Percentiles rank a stretch among this genome's conserved stretches.
phyloP scores from a whole-genome alignment of 208 protist genomes.

The Balamuthia mandrillaris region DNA sequence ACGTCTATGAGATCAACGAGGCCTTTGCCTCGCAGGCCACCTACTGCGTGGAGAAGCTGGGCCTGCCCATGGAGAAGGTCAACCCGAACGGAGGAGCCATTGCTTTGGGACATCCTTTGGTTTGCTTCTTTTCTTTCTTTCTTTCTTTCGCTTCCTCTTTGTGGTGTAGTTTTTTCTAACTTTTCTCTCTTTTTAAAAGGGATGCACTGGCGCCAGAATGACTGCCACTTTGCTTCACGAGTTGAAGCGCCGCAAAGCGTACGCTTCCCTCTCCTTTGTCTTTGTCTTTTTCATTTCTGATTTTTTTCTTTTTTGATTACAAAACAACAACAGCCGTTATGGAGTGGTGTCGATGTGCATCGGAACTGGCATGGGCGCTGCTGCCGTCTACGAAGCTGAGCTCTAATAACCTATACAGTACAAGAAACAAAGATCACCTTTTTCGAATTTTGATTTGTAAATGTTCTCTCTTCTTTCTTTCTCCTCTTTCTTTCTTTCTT shows the following conservation, averaged over 20 bases:
- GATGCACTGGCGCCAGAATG: slow-evolving; percentile 64
- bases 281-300: not conserved
- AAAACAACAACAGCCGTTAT: not conserved
- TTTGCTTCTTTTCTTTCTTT: not conserved
- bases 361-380: slow-evolving; percentile 48
- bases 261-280: not conserved
- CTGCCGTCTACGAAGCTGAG: too few relatives aligned
- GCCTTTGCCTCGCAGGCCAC: slow-evolving; percentile 34
- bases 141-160: not conserved
- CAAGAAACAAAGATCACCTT: too few relatives aligned
- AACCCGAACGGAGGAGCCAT: slow-evolving; percentile 75
- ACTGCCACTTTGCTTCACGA: slow-evolving; percentile 59
- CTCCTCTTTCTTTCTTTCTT: too few relatives aligned
- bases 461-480: too few relatives aligned
- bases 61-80: slow-evolving; percentile 42
- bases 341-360: slow-evolving; percentile 64
- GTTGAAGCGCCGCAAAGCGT: slow-evolving; percentile 38
- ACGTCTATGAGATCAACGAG: slow-evolving; percentile 75
- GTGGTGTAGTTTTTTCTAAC: slow-evolving; percentile 34
- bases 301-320: not conserved
- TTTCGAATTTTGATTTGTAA: too few relatives aligned
- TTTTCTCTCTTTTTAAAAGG: slow-evolving; percentile 59
- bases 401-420: too few relatives aligned
- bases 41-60: slow-evolving; percentile 38
- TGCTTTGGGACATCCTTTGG: slow-evolving; percentile 63